Percentiles rank a stretch among this genome's conserved stretches.
Conservation (phyloP, 2,329 filamentous ascomycete species). For the Rosellinia necatrix region DNA sequence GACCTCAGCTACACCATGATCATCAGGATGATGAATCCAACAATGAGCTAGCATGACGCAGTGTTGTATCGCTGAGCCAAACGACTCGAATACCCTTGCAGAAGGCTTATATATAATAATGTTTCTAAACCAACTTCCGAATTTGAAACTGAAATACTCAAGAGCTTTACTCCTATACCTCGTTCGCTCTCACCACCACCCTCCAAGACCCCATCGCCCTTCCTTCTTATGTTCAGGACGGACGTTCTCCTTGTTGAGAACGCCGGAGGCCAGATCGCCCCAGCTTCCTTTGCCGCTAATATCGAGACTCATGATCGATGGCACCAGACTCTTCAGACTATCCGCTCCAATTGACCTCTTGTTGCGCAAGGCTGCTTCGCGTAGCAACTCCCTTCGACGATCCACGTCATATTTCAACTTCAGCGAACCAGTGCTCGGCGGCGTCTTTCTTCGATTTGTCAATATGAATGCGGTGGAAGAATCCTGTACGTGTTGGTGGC, state of each 20-base stretch:
- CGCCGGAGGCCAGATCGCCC: constrained; percentile 9
- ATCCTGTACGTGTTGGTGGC: constrained; percentile 23
- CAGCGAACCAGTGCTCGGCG: not conserved
- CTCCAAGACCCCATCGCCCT: constrained; percentile 36
- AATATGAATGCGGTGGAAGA: constrained; percentile 10
- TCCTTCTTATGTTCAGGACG: constrained; percentile 27
- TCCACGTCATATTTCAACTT: constrained; percentile 28
- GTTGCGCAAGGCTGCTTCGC: constrained; percentile 36
- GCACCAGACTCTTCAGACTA: constrained; percentile 39
- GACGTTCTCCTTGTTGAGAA: constrained; percentile 24
- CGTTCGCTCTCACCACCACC: constrained; percentile 34
- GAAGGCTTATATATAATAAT: constrained; percentile 4
- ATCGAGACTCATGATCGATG: constrained; percentile 32
- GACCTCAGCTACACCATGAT: too few relatives aligned
- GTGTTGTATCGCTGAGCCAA: too few relatives aligned
- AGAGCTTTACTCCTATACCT: too few relatives aligned
- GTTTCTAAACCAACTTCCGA: constrained; percentile 10
- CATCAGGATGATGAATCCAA: too few relatives aligned
- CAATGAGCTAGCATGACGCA: too few relatives aligned
- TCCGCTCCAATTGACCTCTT: constrained; percentile 39
- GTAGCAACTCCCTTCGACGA: constrained; percentile 31
- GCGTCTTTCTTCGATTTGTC: not conserved
- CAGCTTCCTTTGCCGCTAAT: constrained; percentile 25
- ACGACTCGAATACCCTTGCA: constrained; percentile 5
- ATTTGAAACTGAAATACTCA: too few relatives aligned